Evolutionary conservation across 805 yeast species (phyloP), one percentile per base, ranked within the genome.

Genomic region (Alloascoidea africana): DNA sequence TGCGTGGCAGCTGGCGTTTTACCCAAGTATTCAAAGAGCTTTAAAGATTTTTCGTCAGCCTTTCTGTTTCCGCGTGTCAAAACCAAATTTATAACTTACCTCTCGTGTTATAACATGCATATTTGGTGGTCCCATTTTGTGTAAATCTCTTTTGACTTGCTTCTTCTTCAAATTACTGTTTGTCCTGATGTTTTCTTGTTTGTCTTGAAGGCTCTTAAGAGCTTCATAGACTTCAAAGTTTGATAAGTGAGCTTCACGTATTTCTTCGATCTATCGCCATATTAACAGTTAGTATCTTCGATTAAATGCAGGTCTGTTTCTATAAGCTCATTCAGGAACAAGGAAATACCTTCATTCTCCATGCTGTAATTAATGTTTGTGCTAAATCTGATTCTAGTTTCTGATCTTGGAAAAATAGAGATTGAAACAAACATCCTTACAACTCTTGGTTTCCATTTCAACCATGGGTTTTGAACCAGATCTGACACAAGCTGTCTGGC

Each of bases 221-320:
- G 70, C 75, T 39, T 66, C 63, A 16, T 54, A 51, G 2, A 71
- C 76, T 50, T 74, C 82, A 43, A 60, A 73, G 50, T 73, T 75
- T 41, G 76, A 67, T 34, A 74, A 52, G 41, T 72, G 67, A 35
- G 71, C 65, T 37, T 68, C 73, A 44, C 78, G 62, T 36, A 62
- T 65, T 17, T 55, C 52, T 18, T 68, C 54, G 3, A 68, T 59
- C 53, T 63, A 58, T 70, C 65, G 64, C 15, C 11, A 17, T 17
- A 18, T 34, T 37, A 15, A 5, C 35, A 32, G n/a, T 5, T 13
- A 34, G n/a, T 23, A 23, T 23, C 36, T 34, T 15, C n/a, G n/a
- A n/a, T n/a, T n/a, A n/a, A n/a, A n/a, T n/a, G n/a, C n/a, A n/a
- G n/a, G n/a, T n/a, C n/a, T n/a, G n/a, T n/a, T n/a, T n/a, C n/a